A percentile compares a stretch with the other conserved stretches of the same genome.
Evolutionary conservation across 176 grass and related monocot species (phyloP).

Genomic region (Ensete ventricosum): DNA sequence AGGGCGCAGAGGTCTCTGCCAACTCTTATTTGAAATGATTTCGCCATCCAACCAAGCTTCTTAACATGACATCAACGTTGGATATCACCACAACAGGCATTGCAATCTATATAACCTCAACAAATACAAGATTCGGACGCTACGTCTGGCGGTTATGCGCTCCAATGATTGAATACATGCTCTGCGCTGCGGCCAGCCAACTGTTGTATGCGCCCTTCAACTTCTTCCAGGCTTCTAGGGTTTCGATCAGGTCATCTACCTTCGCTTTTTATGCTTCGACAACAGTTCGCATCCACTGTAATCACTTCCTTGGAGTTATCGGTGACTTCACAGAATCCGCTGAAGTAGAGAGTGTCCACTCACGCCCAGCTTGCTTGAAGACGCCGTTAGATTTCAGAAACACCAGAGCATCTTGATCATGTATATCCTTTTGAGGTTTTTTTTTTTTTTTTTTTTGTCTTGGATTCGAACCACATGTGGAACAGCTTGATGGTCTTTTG

Average conservation of each 20-base stretch:
- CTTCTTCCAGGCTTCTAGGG: slow-evolving; percentile 3
- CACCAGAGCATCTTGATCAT: slow-evolving; percentile 62
- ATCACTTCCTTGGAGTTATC: slow-evolving; percentile 36
- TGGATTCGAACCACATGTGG: slow-evolving; percentile 32
- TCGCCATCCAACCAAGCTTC: too few species aligned
- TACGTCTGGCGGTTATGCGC: not conserved
- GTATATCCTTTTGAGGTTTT: slow-evolving; percentile 19
- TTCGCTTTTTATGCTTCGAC: slow-evolving; percentile 3
- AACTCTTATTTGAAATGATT: too few species aligned
- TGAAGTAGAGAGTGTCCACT: slow-evolving; percentile 50
- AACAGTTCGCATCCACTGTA: slow-evolving; percentile 69
- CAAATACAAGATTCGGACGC: too few species aligned
- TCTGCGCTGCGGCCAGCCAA: not conserved
- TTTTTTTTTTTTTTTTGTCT: not conserved
- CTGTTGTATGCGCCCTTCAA: not conserved
- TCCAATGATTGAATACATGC: not conserved
- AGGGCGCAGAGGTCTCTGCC: too few species aligned
- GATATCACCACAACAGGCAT: too few species aligned
- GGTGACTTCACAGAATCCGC: slow-evolving; percentile 53
- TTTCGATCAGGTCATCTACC: not conserved
- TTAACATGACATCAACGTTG: too few species aligned
- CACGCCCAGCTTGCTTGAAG: slow-evolving; percentile 32
- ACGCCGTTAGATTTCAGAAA: slow-evolving; percentile 37
- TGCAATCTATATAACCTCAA: too few species aligned
- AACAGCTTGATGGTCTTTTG: slow-evolving; percentile 39